A percentile compares a stretch with the other conserved stretches of the same genome.
phyloP scores from a whole-genome alignment of 2,329 filamentous ascomycete species.

The Macroventuria anomochaeta region DNA sequence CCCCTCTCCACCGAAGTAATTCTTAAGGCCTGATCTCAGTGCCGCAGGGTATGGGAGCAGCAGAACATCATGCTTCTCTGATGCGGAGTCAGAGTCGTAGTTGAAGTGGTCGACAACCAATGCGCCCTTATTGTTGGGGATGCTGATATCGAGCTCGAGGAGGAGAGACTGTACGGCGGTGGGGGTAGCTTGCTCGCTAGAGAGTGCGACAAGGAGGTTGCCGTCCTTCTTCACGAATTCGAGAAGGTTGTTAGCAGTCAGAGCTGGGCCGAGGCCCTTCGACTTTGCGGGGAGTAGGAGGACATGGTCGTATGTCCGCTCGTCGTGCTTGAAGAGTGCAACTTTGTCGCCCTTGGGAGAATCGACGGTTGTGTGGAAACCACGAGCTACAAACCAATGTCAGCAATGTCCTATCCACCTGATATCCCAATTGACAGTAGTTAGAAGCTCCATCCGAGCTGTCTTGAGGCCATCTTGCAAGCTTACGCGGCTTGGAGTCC shows the following conservation, averaged over 20 bases:
- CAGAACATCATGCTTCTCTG: constrained; percentile 87
- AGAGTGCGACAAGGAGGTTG: constrained; percentile 87
- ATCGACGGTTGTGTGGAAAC: constrained; percentile 80
- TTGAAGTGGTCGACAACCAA: constrained; percentile 95
- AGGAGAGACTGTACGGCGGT: constrained; percentile 79
- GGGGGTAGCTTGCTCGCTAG: constrained; percentile 72
- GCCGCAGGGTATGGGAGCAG: constrained; percentile 73
- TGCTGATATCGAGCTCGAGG: constrained; percentile 83
- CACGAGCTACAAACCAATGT: constrained; percentile 66
- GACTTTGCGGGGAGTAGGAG: constrained; percentile 86
- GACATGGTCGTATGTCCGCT: constrained; percentile 89
- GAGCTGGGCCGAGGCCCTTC: constrained; percentile 88
- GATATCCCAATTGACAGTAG: background rate
- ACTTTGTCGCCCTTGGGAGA: constrained; percentile 64
- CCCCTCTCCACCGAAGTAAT: constrained; percentile 75
- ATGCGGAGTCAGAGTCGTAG: constrained; percentile 77
- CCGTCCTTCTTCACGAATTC: constrained; percentile 91
- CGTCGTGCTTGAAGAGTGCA: constrained; percentile 82
- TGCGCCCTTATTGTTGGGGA: constrained; percentile 84
- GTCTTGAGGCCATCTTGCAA: constrained; percentile 18
- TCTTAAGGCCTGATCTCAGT: constrained; percentile 72
- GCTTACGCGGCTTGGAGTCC: constrained; percentile 16
- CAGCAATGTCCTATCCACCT: constrained; percentile 11
- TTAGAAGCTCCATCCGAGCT: constrained; percentile 6
- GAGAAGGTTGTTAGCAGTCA: constrained; percentile 85